Base-by-base conservation (phyloP, 2,329 filamentous ascomycete genomes). In the Fusarium protoensiforme region DNA sequence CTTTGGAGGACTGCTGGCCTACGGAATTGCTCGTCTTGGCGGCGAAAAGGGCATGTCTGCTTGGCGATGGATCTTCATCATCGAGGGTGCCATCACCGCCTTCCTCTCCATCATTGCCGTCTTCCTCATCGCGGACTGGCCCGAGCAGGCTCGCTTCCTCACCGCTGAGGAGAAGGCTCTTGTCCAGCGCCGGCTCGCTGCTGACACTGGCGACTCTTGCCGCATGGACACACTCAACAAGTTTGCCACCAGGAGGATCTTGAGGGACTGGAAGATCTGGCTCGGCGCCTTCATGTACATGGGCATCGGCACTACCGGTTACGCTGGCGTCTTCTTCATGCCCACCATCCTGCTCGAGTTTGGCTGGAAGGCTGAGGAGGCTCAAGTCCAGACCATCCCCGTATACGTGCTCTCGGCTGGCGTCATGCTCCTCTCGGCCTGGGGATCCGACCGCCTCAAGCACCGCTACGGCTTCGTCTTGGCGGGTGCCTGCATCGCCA, bases 401-500 rank as follows among this genome's bases (percentile, higher is more conserved):
- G 78, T 84, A 29, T 84, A 82, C 63, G 74, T 81, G 35, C 77
- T 82, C n/a, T 79, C 83, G 2, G 76, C 77, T 7, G 76, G 76
- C 13, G 67, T 76, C 48, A 80, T 79, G 73, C 48, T 83, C 16
- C 53, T 75, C 29, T 76, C 75, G 6, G 82, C 88, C 1, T 86
- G 84, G 73, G 73, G 82, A 8, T 88, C 87, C 2, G 89, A 91
- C 72, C 79, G 83, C 1, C 78, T 86, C 5, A 85, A 83, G 89
- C 75, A 87, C 67, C 86, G 89, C 0, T 90, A 86, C 68, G 81
- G 81, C 13, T 91, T 90, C 80, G 86, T 87, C 38, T 83, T 91
- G 16, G 74, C 80, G 4, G 88, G 88, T 11, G 84, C 86, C 57
- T 69, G 80, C 24, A 81, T 90, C 59, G 84, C 87, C 13, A 85